These are phyloP conservation scores for Moelleriella libera DNA, from an alignment of 2,329 filamentous ascomycete genomes.

Conservation along the genomic window DNA sequence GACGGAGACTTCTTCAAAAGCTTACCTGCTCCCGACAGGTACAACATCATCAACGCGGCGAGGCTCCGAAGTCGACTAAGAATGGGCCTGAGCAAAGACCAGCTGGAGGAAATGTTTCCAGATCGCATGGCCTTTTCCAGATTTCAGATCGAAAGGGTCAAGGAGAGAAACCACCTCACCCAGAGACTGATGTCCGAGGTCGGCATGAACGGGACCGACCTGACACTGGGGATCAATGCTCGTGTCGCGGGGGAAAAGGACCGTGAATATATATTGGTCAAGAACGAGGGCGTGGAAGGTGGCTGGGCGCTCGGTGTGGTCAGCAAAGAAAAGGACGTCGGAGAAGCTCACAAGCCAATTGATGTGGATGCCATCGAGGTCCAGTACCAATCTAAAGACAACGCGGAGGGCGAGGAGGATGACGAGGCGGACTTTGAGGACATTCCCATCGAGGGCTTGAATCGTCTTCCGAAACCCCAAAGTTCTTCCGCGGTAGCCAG, in stretches of 20 bases:
- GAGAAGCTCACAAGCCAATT: conserved; percentile 75
- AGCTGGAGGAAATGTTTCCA: conserved; percentile 91
- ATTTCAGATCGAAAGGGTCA: conserved; percentile 91
- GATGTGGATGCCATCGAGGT: conserved; percentile 63
- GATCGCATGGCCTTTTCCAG: conserved; percentile 93
- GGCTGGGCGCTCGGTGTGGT: conserved; percentile 95
- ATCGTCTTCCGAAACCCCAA: conserved; percentile 55
- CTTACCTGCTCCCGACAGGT: conserved; percentile 76
- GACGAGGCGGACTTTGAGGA: conserved; percentile 79
- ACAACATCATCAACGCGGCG: conserved; percentile 95
- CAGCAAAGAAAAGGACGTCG: conserved; percentile 66
- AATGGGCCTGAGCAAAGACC: conserved; percentile 95
- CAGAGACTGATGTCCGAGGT: conserved; percentile 90
- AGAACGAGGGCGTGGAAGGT: conserved; percentile 87
- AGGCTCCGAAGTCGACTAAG: conserved; percentile 73
- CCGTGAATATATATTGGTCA: conserved; percentile 89
- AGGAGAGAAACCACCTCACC: conserved; percentile 84
- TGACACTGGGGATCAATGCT: conserved; percentile 49
- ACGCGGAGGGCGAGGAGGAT: conserved; percentile 53
- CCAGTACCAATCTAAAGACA: conserved; percentile 40
- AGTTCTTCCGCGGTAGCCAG: conserved; percentile 8
- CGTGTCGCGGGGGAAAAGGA: conserved; percentile 75
- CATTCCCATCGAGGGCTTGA: conserved; percentile 80
- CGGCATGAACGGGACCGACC: conserved; percentile 69
- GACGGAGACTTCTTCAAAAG: conserved; percentile 91